Conservation (phyloP, 768 basidiomycete species). For the Rhizopogon roseolus region DNA sequence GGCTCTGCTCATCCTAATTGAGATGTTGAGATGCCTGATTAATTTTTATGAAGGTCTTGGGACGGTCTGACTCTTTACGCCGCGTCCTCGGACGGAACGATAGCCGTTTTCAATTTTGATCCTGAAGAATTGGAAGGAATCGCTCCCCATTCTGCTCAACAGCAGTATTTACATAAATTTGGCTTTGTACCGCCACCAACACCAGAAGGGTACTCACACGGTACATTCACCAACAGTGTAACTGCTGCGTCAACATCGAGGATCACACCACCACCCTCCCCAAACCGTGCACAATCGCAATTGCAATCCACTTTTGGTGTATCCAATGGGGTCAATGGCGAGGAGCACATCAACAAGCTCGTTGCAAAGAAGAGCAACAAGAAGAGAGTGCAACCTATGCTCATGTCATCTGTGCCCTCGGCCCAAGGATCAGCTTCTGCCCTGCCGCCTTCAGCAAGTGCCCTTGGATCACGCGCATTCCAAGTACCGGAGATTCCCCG, state of each 20-base stretch:
- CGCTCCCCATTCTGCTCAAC: constrained; percentile 66
- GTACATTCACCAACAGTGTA: constrained; percentile 14
- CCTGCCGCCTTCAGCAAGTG: not conserved
- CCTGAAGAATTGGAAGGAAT: constrained; percentile 78
- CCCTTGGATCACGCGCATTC: not conserved
- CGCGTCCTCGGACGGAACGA: constrained; percentile 92
- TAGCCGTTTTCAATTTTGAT: constrained; percentile 85
- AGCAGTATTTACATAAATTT: constrained; percentile 78
- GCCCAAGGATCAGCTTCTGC: not conserved
- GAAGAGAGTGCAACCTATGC: constrained; percentile 55
- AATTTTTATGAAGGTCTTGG: constrained; percentile 60
- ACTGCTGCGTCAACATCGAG: constrained; percentile 19
- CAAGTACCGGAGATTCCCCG: constrained; percentile 12
- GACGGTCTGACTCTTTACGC: constrained; percentile 93
- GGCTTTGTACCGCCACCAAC: constrained; percentile 65
- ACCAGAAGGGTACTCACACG: constrained; percentile 69
- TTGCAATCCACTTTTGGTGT: constrained; percentile 37
- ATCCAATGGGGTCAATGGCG: constrained; percentile 30
- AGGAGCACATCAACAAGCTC: constrained; percentile 65
- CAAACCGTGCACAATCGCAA: constrained; percentile 27
- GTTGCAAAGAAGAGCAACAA: constrained; percentile 72
- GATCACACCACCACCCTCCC: constrained; percentile 49
- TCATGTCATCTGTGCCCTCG: constrained; percentile 28
- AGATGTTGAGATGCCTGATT: not conserved
- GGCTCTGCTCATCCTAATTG: constrained; percentile 15